Evolutionary conservation across 192 early-diverging fungal species (phyloP), one percentile per base, ranked within the genome.

Genomic region (Backusella sp.): DNA sequence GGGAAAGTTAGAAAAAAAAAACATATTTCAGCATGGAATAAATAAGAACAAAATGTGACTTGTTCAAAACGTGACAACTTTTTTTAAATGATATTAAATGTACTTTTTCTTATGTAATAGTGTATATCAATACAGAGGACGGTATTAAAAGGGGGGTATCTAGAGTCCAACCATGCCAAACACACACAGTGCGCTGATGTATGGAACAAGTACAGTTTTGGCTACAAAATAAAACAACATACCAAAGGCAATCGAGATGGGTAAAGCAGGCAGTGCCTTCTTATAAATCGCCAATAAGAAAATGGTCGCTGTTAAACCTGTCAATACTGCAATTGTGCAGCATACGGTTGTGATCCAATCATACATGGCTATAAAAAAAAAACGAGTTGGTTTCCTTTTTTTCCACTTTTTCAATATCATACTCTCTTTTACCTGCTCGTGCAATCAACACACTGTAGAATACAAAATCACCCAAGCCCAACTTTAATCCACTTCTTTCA

Each of bases 381-480:
- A 32, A 32, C 32, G 4, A 21, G 15, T 53, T 68, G 41, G 11
- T 9, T 32, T 37, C 14, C 56, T 23, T 11, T 17, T 23, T 11
- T 17, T 28, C 30, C 42, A 11, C 4, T 4, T 44, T 32, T 3
- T 44, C 15, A 1, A 11, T 44, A 4, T 44, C 0, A 44, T 44
- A 15, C 14, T 19, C 53, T 71, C 5, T 19, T 19, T 82, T 79
- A 93, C 91, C 90, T 82, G 94, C 94, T 71, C 91, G 82, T 8
- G 90, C 90, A 36, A 94, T 86, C 70, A 96, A 77, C 8, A 96
- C 94, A 76, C 90, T 91, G 71, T 96, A 96, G 77, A 96, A 96
- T 6, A 96, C 95, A 88, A 96, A 96, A 76, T 96, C 95, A 30
- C 95, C 95, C 36, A 96, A 75, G 9, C 95, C 95, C n/a, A 96